A percentile compares a stretch with the other conserved stretches of the same genome.
phyloP scores from a whole-genome alignment of 805 yeast species.

The Yamadazyma sp. region DNA sequence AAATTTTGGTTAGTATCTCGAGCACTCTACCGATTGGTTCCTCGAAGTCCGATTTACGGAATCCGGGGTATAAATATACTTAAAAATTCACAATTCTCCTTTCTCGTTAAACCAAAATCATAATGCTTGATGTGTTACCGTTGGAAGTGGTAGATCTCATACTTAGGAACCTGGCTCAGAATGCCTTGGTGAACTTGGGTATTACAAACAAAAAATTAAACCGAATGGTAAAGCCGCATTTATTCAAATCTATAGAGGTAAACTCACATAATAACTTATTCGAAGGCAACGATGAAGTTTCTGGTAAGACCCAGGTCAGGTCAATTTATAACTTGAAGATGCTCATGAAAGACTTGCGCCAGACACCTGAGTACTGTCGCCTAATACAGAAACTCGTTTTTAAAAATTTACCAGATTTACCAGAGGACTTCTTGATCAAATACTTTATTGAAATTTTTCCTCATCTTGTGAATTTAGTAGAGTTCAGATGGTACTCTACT shows the following conservation, averaged over 20 bases:
- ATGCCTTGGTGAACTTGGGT: constrained; percentile 17
- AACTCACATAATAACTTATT: constrained; percentile 13
- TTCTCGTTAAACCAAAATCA: background rate
- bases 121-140: constrained; percentile 22
- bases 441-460: constrained; percentile 20
- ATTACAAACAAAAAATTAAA: constrained; percentile 15
- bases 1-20: constrained; percentile 2
- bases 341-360: constrained; percentile 20
- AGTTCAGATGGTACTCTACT: constrained; percentile 22
- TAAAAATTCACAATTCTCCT: background rate
- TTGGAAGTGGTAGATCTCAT: constrained; percentile 20
- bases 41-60: constrained; percentile 14
- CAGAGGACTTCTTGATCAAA: constrained; percentile 21
- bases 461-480: constrained; percentile 14
- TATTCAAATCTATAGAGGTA: constrained; percentile 18
- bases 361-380: constrained; percentile 14
- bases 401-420: constrained; percentile 24
- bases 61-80: constrained; percentile 13
- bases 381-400: constrained; percentile 17
- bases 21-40: constrained; percentile 10
- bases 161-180: constrained; percentile 14
- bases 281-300: constrained; percentile 1
- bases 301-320: constrained; percentile 12
- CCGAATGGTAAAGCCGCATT: constrained; percentile 14
- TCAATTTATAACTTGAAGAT: constrained; percentile 19